These are phyloP conservation scores for Chrysoporthe austroafricana DNA, from an alignment of 2,329 filamentous ascomycete species.

Conservation along the genomic window DNA sequence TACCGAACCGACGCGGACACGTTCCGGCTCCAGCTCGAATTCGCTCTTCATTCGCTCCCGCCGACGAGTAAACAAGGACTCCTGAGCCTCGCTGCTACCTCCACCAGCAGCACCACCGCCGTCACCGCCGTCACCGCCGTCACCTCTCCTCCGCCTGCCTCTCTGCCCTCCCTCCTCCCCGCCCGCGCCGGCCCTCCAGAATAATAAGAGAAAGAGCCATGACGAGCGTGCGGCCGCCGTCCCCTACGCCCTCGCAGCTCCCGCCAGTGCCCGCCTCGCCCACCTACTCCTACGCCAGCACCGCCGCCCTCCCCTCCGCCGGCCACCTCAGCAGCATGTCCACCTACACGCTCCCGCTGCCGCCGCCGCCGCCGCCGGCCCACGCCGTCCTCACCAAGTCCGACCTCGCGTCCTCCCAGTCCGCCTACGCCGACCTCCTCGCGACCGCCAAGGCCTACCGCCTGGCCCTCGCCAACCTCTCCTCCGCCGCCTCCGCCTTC, in stretches of 20 bases:
- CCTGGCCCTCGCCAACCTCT: constrained; percentile 62
- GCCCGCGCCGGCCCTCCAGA: background rate
- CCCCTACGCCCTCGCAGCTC: constrained; percentile 59
- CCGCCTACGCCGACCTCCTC: constrained; percentile 65
- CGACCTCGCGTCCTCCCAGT: constrained; percentile 66
- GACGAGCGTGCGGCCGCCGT: constrained; percentile 39
- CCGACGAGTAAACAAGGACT: background rate
- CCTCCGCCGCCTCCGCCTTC: constrained; percentile 64
- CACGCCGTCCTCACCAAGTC: constrained; percentile 65
- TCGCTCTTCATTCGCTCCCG: background rate
- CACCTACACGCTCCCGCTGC: constrained; percentile 59
- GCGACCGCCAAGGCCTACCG: constrained; percentile 67
- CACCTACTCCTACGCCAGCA: constrained; percentile 60
- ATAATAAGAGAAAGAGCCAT: constrained; percentile 6
- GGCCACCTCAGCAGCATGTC: constrained; percentile 34
- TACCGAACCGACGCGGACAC: background rate
- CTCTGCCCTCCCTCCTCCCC: background rate
- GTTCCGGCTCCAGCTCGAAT: background rate
- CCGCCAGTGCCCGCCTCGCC: constrained; percentile 66
- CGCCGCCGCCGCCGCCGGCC: constrained; percentile 57
- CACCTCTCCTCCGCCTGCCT: background rate
- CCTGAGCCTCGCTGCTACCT: too few species aligned
- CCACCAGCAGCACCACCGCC: too few species aligned
- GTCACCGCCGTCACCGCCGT: too few species aligned
- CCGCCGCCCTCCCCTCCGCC: constrained; percentile 6